These are phyloP conservation scores for Trypanosoma melophagium DNA, from an alignment of 208 protist species.

Conservation along the genomic window DNA sequence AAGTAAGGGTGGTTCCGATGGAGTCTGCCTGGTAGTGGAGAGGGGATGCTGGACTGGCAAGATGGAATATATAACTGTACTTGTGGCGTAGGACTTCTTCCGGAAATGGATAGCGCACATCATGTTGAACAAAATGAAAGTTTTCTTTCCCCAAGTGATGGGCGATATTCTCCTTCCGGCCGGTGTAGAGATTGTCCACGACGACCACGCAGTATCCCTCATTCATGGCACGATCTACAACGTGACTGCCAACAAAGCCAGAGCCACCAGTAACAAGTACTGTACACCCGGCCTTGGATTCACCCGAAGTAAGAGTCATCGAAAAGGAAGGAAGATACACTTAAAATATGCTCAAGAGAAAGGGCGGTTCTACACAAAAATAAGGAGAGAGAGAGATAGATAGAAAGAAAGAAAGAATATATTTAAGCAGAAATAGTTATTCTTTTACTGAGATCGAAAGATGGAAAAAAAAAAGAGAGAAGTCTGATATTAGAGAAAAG, in stretches of 20 bases:
- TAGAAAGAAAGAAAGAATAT: no score
- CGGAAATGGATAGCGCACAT: constrained; percentile 58
- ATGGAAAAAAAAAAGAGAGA: background rate
- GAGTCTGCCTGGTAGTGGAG: constrained; percentile 91
- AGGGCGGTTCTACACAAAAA: background rate
- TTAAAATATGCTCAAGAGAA: constrained; percentile 1
- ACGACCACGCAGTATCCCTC: constrained; percentile 77
- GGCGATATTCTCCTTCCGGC: constrained; percentile 58
- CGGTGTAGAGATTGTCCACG: constrained; percentile 94
- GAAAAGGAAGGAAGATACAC: background rate
- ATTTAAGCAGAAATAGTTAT: no score
- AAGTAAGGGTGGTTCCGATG: constrained; percentile 94
- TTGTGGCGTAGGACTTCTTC: constrained; percentile 35
- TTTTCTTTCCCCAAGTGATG: constrained; percentile 54
- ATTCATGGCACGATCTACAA: constrained; percentile 77
- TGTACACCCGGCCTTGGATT: background rate
- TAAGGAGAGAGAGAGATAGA: no score
- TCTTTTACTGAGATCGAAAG: background rate
- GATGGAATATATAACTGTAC: constrained; percentile 92
- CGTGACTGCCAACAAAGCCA: constrained; percentile 95
- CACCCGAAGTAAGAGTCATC: no score
- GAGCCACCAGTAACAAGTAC: constrained; percentile 92
- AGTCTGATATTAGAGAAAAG: no score
- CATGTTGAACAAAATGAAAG: constrained; percentile 89
- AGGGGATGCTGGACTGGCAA: constrained; percentile 94